Evolutionary conservation across 305 asterid species (phyloP).

Genomic region (Coffea humblotiana): DNA sequence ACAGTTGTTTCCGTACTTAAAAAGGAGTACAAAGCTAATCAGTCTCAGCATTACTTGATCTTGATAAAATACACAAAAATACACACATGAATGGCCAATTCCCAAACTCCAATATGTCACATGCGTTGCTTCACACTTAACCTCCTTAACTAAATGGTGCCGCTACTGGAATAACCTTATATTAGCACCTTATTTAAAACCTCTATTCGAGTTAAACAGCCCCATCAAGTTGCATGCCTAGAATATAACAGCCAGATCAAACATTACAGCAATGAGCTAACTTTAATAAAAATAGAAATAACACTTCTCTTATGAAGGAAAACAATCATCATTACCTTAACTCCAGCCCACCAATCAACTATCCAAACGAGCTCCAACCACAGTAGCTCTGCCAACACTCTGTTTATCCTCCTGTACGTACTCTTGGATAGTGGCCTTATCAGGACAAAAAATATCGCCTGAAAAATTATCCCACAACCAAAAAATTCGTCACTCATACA

Average conservation of each 20-base stretch:
- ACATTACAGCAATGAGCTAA: background rate
- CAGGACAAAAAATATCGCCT: constrained; percentile 68
- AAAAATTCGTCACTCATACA: background rate
- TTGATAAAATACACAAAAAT: background rate
- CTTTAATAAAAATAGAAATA: background rate
- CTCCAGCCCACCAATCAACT: constrained; percentile 97
- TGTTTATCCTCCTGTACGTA: constrained; percentile 76
- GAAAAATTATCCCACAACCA: background rate
- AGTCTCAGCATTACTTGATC: background rate
- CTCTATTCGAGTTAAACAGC: background rate
- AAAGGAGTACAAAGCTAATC: background rate
- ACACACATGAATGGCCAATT: background rate
- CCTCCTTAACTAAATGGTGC: background rate
- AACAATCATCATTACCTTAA: constrained; percentile 55
- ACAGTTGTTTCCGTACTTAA: background rate
- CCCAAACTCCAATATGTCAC: background rate
- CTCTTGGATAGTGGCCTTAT: constrained; percentile 80
- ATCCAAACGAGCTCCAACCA: constrained; percentile 98
- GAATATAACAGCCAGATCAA: background rate
- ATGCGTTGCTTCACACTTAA: background rate
- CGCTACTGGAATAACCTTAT: background rate
- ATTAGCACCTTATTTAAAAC: background rate
- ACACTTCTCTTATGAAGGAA: background rate
- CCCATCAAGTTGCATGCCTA: background rate
- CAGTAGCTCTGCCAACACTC: constrained; percentile 71